phyloP scores from a whole-genome alignment of 306 rosid species.

The Prunus fruticosa region DNA sequence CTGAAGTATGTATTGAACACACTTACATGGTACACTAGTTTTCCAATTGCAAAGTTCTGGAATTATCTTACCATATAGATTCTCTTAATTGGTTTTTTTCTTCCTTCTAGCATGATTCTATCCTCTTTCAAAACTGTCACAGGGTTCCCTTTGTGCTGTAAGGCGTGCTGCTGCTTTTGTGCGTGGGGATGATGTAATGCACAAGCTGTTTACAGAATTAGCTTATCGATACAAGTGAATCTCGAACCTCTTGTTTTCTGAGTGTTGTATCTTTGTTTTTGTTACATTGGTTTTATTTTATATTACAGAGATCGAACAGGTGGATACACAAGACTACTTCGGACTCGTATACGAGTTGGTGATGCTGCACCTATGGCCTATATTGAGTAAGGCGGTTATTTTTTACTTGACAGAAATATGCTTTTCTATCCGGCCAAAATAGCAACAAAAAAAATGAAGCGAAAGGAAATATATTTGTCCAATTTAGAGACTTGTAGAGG shows the following conservation, averaged over 20 bases:
- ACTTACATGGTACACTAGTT: background rate
- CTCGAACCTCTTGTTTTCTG: slow-evolving; percentile 10
- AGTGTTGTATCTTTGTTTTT: background rate
- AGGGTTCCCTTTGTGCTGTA: slow-evolving; percentile 79
- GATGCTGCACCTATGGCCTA: slow-evolving; percentile 99
- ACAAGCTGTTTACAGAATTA: slow-evolving; percentile 85
- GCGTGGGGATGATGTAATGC: slow-evolving; percentile 89
- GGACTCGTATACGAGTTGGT: slow-evolving; percentile 90
- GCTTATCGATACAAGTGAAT: slow-evolving; percentile 87
- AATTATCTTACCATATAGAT: background rate
- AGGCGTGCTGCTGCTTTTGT: slow-evolving; percentile 84
- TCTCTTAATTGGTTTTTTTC: background rate
- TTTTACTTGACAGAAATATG: background rate
- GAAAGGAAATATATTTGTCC: background rate
- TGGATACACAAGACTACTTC: slow-evolving; percentile 89
- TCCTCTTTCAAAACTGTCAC: slow-evolving; percentile 20
- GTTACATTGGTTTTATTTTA: slow-evolving; percentile 20
- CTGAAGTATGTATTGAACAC: background rate
- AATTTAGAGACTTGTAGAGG: background rate
- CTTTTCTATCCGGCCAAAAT: background rate
- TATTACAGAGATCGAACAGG: slow-evolving; percentile 81
- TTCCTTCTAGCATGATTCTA: background rate
- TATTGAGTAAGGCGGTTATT: slow-evolving; percentile 64
- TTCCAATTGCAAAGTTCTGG: background rate
- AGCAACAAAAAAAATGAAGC: no score